Percentiles rank a stretch among this genome's conserved stretches.
Evolutionary conservation across 129 eudicot genomes (phyloP).

Genomic region (Pittosporum tobira): DNA sequence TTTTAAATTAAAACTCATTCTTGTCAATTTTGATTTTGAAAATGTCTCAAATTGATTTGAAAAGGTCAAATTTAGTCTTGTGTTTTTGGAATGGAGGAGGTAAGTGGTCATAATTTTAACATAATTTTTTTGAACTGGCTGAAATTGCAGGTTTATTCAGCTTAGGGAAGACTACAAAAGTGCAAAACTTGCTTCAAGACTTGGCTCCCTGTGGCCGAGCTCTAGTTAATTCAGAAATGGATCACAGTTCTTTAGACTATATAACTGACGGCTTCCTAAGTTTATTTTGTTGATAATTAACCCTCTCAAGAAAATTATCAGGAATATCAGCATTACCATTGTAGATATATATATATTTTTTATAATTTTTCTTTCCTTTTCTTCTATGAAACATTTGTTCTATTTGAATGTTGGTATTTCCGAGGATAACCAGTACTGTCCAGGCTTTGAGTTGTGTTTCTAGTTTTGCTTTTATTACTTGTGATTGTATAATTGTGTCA

Average conservation of each 20-base stretch:
- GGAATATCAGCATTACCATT: slow-evolving; percentile 13
- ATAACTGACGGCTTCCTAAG: too few species aligned
- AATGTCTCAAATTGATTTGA: too few species aligned
- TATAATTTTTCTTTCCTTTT: neutral
- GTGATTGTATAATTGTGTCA: slow-evolving; percentile 5
- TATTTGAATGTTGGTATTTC: neutral
- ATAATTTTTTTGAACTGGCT: slow-evolving; percentile 1
- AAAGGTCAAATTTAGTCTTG: too few species aligned
- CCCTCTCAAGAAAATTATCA: slow-evolving; percentile 10
- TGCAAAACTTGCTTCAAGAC: slow-evolving; percentile 78
- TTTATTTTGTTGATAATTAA: neutral
- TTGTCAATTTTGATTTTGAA: too few species aligned
- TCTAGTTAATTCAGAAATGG: slow-evolving; percentile 22
- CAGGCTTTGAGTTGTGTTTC: slow-evolving; percentile 10
- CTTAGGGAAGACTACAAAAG: slow-evolving; percentile 91
- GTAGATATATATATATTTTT: neutral
- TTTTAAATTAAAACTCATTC: too few species aligned
- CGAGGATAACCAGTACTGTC: slow-evolving; percentile 2
- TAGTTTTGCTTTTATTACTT: slow-evolving; percentile 16
- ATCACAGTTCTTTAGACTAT: neutral
- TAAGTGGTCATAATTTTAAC: too few species aligned
- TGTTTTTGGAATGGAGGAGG: too few species aligned
- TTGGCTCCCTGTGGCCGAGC: slow-evolving; percentile 70
- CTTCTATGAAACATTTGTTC: neutral
- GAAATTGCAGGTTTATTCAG: slow-evolving; percentile 64